These are phyloP conservation scores for Nakazawaea pomicola DNA, from an alignment of 805 yeast genomes.

Conservation along the genomic window DNA sequence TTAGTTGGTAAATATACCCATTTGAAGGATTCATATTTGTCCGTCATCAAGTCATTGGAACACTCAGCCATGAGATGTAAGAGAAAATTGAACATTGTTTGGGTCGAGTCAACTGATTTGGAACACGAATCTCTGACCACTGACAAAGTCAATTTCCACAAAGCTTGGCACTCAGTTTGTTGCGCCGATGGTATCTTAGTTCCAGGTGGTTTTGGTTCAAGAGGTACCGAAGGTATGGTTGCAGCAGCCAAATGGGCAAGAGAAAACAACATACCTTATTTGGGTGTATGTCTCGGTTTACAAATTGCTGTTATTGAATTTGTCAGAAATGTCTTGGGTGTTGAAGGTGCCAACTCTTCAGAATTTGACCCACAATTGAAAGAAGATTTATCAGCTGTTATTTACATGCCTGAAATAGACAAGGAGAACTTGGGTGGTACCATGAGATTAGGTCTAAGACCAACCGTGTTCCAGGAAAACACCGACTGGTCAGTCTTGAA, in stretches of 20 bases:
- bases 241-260: constrained; percentile 98
- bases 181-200: constrained; percentile 95
- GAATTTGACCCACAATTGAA: constrained; percentile 68
- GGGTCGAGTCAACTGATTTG: constrained; percentile 94
- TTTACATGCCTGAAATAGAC: constrained; percentile 98
- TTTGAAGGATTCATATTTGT: constrained; percentile 89
- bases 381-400: constrained; percentile 69
- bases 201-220: constrained; percentile 96
- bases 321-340: constrained; percentile 73
- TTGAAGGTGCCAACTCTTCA: constrained; percentile 66
- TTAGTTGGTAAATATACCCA: constrained; percentile 96
- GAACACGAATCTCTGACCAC: constrained; percentile 64
- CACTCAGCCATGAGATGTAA: constrained; percentile 90
- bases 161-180: constrained; percentile 92
- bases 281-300: constrained; percentile 96
- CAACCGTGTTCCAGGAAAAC: constrained; percentile 71
- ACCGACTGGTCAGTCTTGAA: constrained; percentile 68
- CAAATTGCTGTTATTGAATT: constrained; percentile 96
- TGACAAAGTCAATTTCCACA: constrained; percentile 77
- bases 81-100: constrained; percentile 77
- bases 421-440: constrained; percentile 96
- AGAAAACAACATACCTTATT: constrained; percentile 86
- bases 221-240: constrained; percentile 99
- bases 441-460: constrained; percentile 95
- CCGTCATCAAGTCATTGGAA: constrained; percentile 92